A percentile compares a stretch with the other conserved stretches of the same genome.
phyloP scores from a whole-genome alignment of 768 basidiomycete genomes.

The Auriscalpium orientale region DNA sequence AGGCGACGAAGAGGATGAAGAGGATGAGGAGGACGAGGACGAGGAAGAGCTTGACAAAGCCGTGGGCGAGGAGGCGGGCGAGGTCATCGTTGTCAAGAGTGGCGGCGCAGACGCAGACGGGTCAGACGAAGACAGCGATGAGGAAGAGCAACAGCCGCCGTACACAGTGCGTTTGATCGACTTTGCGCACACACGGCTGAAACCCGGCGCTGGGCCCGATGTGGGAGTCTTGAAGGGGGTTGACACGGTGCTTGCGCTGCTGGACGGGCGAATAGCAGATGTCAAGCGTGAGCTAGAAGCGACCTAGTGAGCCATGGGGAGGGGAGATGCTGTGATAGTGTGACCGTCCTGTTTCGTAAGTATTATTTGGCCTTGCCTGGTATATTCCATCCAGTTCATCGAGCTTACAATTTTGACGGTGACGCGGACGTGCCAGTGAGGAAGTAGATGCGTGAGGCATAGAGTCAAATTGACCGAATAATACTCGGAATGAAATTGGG shows the following conservation, averaged over 20 bases:
- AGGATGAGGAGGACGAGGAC: conserved; percentile 4
- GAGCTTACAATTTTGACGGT: too few relatives aligned
- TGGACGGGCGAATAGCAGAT: conserved; percentile 47
- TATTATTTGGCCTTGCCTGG: too few relatives aligned
- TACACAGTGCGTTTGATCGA: conserved; percentile 75
- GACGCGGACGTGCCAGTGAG: too few relatives aligned
- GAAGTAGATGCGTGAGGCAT: too few relatives aligned
- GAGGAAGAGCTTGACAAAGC: not conserved
- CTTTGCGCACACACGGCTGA: conserved; percentile 80
- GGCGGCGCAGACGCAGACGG: conserved; percentile 5
- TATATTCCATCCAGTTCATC: too few relatives aligned
- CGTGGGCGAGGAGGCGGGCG: not conserved
- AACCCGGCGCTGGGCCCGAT: conserved; percentile 70
- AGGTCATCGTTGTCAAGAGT: not conserved
- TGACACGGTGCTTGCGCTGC: conserved; percentile 50
- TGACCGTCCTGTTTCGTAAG: too few relatives aligned
- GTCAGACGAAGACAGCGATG: conserved; percentile 6
- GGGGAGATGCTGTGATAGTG: too few relatives aligned
- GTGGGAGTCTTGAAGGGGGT: conserved; percentile 70
- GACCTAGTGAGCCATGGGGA: too few relatives aligned
- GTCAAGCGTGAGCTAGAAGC: not conserved
- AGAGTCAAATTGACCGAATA: too few relatives aligned
- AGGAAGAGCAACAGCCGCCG: not conserved
- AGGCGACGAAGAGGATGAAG: conserved; percentile 9
- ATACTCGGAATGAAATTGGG: too few relatives aligned